phyloP scores from a whole-genome alignment of 1,284 basidiomycete genomes.

The Fomitopsis palustris region DNA sequence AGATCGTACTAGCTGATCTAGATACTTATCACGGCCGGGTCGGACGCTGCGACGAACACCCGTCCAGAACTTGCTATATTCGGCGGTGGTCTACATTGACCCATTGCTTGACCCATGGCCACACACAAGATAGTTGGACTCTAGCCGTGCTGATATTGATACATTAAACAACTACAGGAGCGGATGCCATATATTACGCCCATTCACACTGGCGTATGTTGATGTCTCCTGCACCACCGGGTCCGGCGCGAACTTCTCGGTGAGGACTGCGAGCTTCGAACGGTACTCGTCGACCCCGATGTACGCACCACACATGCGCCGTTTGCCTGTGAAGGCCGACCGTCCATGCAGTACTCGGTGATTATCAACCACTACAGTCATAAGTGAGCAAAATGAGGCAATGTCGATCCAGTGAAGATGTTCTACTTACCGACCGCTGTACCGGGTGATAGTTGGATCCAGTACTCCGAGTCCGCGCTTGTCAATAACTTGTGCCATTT shows the following conservation, averaged over 20 bases:
- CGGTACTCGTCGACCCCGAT: slow-evolving; percentile 88
- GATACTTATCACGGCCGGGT: no score
- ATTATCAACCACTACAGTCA: slow-evolving; percentile 80
- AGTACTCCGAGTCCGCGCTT: slow-evolving; percentile 84
- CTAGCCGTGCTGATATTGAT: neutral
- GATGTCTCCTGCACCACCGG: slow-evolving; percentile 19
- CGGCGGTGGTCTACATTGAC: no score
- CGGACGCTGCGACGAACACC: no score
- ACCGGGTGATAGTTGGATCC: slow-evolving; percentile 85
- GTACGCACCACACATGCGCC: slow-evolving; percentile 95
- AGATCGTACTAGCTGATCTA: no score
- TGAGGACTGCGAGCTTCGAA: slow-evolving; percentile 71
- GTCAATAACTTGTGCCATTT: slow-evolving; percentile 78
- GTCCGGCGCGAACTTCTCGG: slow-evolving; percentile 46
- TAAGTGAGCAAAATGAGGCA: neutral
- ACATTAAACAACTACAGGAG: slow-evolving; percentile 19
- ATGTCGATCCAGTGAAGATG: neutral
- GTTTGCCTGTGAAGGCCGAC: slow-evolving; percentile 82
- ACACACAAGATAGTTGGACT: no score
- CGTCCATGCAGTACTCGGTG: slow-evolving; percentile 94
- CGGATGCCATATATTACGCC: slow-evolving; percentile 35
- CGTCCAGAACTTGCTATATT: no score
- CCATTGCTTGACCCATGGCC: no score
- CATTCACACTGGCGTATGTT: slow-evolving; percentile 15
- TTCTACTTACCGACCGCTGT: slow-evolving; percentile 73